Base-by-base conservation (phyloP, 106 monocot genomes). In the Apostasia ramifera region DNA sequence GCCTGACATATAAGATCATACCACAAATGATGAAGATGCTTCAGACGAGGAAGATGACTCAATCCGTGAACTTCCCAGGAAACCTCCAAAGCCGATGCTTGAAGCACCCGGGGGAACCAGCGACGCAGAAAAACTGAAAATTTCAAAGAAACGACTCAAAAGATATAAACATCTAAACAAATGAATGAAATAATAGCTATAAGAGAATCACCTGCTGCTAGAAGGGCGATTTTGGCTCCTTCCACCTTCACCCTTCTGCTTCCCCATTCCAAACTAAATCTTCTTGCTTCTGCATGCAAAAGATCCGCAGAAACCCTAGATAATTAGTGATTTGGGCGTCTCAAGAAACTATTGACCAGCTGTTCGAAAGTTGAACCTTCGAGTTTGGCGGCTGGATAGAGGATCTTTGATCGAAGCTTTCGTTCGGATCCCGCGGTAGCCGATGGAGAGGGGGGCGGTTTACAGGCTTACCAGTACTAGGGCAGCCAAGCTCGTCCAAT, bases 41-140 rank as follows among this genome's bases (percentile, higher is more conserved):
- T 82, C 78, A 0, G 72, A 50, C 8, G 83, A 57, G 39, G 85
- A 74, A 12, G 92, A 73, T 10, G 82, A 26, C 12, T 92, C 97
- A 55, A 97, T 68, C 47, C 82, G 68, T 61, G 92, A 81, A 48
- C 79, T 82, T 6, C 97, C 97, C 14, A 89, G 75, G 57, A 81
- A 97, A 8, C 97, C 97, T 41, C 97, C 97, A 57, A 97, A 97
- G 6, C 97, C 97, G 46, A 87, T 53, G 74, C 13, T 70, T 5
- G 86, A 71, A 57, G 68, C 89, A 37, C 89, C 92, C 15, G 80
- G 7, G 4, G 97, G 92, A 72, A 89, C 56, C 76, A 89, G 71
- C 54, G 92, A 87, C 38, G 97, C 92, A 4, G 92, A 82, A 63
- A 89, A 72, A 73, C 94, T 94, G 63, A 61, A 43, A 66, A 66